Evolutionary conservation across 2,329 filamentous ascomycete species (phyloP), one percentile per base, ranked within the genome.

Genomic region (Alternaria longipes): DNA sequence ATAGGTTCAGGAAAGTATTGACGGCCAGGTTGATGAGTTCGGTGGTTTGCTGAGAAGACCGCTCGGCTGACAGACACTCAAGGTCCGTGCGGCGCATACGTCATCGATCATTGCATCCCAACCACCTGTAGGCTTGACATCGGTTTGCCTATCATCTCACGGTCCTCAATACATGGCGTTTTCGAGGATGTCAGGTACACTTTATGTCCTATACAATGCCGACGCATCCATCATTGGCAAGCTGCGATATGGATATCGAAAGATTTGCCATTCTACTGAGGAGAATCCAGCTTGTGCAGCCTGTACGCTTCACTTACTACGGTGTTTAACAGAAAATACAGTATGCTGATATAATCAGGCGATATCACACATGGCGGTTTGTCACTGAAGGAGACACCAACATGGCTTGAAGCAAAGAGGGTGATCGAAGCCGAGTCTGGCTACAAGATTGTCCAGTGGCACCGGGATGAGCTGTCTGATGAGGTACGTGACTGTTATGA

Each of bases 141-240:
- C 28, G 28, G 28, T 30, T 30, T 8, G 9, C 28, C 8, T 30
- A 26, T 11, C 28, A 30, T 30, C 28, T 4, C 28, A 30, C 28
- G 28, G 9, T 30, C 30, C 24, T 46, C 8, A 20, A 7, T 30
- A 26, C 3, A 7, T 30, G 26, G 18, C 5, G 12, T 5, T 49
- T 28, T 1, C n/a, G 34, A 14, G 1, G 32, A 36, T 36, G 30
- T 50, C 46, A 12, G 16, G 46, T 36, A 24, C 46, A 36, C 46
- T 50, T 16, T 50, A 50, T 20, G 12, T 50, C 18, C 8, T 50
- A 9, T 50, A 36, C 14, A 50, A 50, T 36, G 46, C 46, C 46
- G 46, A 50, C 28, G 46, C 46, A 32, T 50, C 46, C 22, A 36
- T 50, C 46, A 36, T 50, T 28, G 46, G 46, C 26, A 50, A 50